Percentiles rank a stretch among this genome's conserved stretches.
phyloP scores from a whole-genome alignment of 2,329 filamentous ascomycete genomes.

The Cyphellophora attinorum region DNA sequence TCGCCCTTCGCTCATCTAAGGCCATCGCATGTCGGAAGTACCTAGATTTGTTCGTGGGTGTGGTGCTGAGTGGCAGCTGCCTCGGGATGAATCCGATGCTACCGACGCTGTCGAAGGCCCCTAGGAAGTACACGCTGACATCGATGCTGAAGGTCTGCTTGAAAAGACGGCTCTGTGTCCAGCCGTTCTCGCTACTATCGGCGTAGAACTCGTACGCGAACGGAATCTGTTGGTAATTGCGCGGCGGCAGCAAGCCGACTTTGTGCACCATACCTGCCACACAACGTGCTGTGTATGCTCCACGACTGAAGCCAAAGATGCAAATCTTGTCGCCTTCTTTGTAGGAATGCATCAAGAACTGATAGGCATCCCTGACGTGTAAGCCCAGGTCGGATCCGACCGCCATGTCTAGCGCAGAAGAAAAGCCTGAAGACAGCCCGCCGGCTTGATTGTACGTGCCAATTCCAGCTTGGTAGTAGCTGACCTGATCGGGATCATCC shows the following conservation, averaged over 20 bases:
- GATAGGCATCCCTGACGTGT: slow-evolving; percentile 45
- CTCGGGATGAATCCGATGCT: slow-evolving; percentile 31
- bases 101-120: slow-evolving; percentile 47
- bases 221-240: slow-evolving; percentile 26
- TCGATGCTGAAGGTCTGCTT: slow-evolving; percentile 36
- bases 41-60: slow-evolving; percentile 23
- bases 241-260: slow-evolving; percentile 37
- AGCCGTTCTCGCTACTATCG: slow-evolving; percentile 28
- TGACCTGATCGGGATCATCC: slow-evolving; percentile 24
- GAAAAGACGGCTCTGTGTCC: slow-evolving; percentile 33
- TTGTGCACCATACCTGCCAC: slow-evolving; percentile 42
- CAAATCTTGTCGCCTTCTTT: slow-evolving; percentile 42
- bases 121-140: slow-evolving; percentile 41
- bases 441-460: slow-evolving; percentile 32
- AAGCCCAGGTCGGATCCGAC: slow-evolving; percentile 33
- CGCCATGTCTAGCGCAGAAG: slow-evolving; percentile 33
- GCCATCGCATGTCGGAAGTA: slow-evolving; percentile 45
- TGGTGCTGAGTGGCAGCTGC: slow-evolving; percentile 28
- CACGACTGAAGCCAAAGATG: slow-evolving; percentile 46
- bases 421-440: slow-evolving; percentile 29
- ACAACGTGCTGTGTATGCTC: slow-evolving; percentile 45
- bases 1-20: slow-evolving; percentile 45
- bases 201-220: slow-evolving; percentile 39
- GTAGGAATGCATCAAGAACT: slow-evolving; percentile 47
- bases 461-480: slow-evolving; percentile 37